phyloP scores from a whole-genome alignment of 768 basidiomycete genomes.

The Pluteus cervinus region DNA sequence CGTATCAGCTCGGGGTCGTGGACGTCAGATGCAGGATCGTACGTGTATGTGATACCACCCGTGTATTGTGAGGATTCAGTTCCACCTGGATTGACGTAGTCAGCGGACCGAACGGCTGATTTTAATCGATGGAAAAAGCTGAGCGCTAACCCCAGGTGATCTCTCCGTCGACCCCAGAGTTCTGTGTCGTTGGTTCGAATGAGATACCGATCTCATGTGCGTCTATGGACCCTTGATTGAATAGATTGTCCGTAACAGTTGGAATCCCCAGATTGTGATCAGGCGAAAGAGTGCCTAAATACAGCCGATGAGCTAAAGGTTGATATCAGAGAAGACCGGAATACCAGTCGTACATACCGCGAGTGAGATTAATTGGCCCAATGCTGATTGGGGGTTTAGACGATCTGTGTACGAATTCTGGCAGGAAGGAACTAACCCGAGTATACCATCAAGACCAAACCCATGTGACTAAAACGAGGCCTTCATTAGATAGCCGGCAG shows the following conservation, averaged over 20 bases:
- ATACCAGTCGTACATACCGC: too few relatives aligned
- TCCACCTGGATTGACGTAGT: too few relatives aligned
- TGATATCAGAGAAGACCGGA: background rate
- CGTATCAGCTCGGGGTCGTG: too few relatives aligned
- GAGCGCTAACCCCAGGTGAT: constrained; percentile 50
- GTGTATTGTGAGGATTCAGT: constrained; percentile 17
- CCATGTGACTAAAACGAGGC: too few relatives aligned
- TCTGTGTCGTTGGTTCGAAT: constrained; percentile 39
- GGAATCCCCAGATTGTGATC: constrained; percentile 34
- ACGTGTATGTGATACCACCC: constrained; percentile 18
- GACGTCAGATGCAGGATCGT: too few relatives aligned
- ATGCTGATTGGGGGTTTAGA: constrained; percentile 22
- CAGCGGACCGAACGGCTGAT: too few relatives aligned
- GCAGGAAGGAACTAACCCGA: constrained; percentile 27
- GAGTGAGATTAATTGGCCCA: constrained; percentile 46
- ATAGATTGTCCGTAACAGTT: constrained; percentile 56
- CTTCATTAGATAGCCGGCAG: too few relatives aligned
- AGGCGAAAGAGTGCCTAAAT: constrained; percentile 30
- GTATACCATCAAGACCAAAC: constrained; percentile 42
- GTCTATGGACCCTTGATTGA: constrained; percentile 37
- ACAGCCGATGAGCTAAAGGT: background rate
- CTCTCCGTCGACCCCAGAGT: constrained; percentile 40
- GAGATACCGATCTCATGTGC: constrained; percentile 44
- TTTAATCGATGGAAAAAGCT: too few relatives aligned
- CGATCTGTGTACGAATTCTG: background rate